Evolutionary conservation across 495 filamentous ascomycete species (phyloP).

Genomic region (Cryomyces minteri): DNA sequence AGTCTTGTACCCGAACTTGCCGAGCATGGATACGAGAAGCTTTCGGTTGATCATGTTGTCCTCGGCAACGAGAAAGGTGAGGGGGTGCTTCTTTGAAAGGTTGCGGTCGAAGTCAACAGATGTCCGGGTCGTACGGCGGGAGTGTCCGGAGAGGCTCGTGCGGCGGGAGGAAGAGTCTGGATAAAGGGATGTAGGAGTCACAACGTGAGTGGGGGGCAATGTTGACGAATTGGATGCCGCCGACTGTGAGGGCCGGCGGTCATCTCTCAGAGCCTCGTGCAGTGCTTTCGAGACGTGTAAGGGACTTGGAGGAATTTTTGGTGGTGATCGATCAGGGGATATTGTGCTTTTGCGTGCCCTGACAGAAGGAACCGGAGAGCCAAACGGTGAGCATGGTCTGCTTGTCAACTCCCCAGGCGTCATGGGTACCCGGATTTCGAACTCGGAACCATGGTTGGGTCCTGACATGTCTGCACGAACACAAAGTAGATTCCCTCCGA

Average conservation of each 20-base stretch:
- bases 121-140: constrained; percentile 5
- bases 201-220: not conserved
- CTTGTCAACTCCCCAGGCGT: constrained; percentile 25
- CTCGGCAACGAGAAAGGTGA: constrained; percentile 60
- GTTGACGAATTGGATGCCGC: not conserved
- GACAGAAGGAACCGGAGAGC: constrained; percentile 13
- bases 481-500: constrained; percentile 56
- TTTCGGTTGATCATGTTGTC: constrained; percentile 70
- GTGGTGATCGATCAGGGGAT: not conserved
- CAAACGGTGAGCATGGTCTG: constrained; percentile 15
- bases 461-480: constrained; percentile 50
- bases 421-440: constrained; percentile 52
- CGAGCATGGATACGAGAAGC: constrained; percentile 50
- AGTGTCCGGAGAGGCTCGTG: not conserved
- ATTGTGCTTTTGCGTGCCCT: too few species aligned
- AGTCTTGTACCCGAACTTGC: constrained; percentile 43
- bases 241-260: not conserved
- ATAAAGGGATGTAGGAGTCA: not conserved
- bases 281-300: not conserved
- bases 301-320: not conserved
- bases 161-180: not conserved
- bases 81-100: constrained; percentile 38
- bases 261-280: not conserved
- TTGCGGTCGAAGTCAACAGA: constrained; percentile 18
- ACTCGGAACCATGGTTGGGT: constrained; percentile 50